A percentile compares a stretch with the other conserved stretches of the same genome.
phyloP scores from a whole-genome alignment of 257 asterid genomes.

The Nicotiana paniculata region DNA sequence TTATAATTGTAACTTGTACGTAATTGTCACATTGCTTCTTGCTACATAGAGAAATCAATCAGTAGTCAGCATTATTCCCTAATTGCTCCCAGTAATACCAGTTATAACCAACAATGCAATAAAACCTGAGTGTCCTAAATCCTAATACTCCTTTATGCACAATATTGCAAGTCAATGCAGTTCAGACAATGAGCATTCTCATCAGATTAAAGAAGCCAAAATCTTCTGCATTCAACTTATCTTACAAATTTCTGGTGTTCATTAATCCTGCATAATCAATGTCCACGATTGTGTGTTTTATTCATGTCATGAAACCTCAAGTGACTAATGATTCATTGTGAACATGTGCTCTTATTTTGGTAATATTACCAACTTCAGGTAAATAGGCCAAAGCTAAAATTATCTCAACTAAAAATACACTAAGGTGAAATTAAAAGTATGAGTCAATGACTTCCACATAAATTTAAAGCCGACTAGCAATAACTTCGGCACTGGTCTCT shows the following conservation, averaged over 20 bases:
- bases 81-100: background rate
- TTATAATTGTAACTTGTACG: background rate
- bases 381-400: background rate
- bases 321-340: background rate
- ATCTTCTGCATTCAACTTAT: background rate
- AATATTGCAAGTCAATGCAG: background rate
- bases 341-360: background rate
- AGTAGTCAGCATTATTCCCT: background rate
- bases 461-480: background rate
- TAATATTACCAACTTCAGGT: background rate
- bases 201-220: background rate
- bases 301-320: background rate
- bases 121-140: background rate
- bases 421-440: background rate
- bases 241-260: background rate
- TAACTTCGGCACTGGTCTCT: background rate
- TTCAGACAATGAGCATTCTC: background rate
- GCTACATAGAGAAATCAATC: background rate
- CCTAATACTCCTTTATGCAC: background rate
- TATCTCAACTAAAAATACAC: background rate
- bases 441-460: background rate
- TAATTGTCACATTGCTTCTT: background rate
- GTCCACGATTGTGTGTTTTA: background rate
- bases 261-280: background rate
- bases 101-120: background rate